Evolutionary conservation across 1,284 basidiomycete species (phyloP).

Genomic region (Boletus hoseneyae): DNA sequence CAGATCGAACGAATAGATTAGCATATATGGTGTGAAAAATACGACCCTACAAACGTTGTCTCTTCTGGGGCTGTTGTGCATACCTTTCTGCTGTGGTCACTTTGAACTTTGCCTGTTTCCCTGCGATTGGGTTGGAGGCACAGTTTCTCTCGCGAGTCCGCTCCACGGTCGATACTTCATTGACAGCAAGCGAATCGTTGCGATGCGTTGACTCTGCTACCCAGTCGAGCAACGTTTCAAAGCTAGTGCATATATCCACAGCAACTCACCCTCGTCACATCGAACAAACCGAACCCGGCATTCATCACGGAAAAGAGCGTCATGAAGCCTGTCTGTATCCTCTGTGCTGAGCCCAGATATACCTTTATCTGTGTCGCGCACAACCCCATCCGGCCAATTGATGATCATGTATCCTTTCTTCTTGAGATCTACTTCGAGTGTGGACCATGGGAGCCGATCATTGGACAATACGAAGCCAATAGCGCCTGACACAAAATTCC

Average conservation of each 20-base stretch:
- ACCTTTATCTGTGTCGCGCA: slow-evolving; percentile 11
- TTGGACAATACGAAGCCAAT: slow-evolving; percentile 4
- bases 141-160: too few species aligned
- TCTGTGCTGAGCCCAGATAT: slow-evolving; percentile 5
- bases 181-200: neutral
- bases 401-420: slow-evolving; percentile 8
- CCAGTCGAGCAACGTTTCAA: neutral
- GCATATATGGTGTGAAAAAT: too few species aligned
- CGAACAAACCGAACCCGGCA: slow-evolving; percentile 7
- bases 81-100: neutral
- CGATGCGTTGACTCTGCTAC: neutral
- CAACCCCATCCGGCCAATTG: slow-evolving; percentile 13
- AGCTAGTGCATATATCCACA: neutral
- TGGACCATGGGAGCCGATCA: slow-evolving; percentile 15
- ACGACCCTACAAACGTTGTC: too few species aligned
- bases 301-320: slow-evolving; percentile 5
- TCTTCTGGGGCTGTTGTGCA: too few species aligned
- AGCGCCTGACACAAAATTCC: neutral
- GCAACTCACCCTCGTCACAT: neutral
- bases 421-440: neutral
- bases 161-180: too few species aligned
- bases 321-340: slow-evolving; percentile 8
- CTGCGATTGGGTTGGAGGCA: neutral
- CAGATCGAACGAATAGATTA: too few species aligned
- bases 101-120: neutral